Percentiles rank a stretch among this genome's conserved stretches.
These are phyloP conservation scores for Tetrapisispora taiwanensis DNA, from an alignment of 805 yeast species.

Conservation along the genomic window DNA sequence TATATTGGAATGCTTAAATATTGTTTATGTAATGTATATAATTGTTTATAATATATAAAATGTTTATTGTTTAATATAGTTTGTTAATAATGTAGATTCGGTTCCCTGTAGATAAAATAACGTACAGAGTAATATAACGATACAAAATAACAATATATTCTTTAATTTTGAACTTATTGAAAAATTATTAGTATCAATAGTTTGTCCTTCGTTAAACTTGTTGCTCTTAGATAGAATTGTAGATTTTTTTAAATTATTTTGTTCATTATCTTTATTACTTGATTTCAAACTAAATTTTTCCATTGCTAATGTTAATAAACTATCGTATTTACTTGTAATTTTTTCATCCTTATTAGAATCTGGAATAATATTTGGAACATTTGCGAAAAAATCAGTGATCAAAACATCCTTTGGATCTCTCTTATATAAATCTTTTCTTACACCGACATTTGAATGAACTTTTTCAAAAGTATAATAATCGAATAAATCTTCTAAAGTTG, in stretches of 20 bases:
- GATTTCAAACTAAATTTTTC: not conserved
- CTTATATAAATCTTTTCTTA: conserved; percentile 66
- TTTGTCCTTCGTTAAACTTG: not conserved
- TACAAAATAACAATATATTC: not conserved
- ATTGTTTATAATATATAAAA: not conserved
- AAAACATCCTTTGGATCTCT: conserved; percentile 53
- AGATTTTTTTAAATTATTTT: not conserved
- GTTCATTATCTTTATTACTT: not conserved
- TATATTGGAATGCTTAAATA: not conserved
- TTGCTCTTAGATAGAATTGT: not conserved
- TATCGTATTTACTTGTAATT: not conserved
- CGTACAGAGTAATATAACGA: not conserved
- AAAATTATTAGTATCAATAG: not conserved
- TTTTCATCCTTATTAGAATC: conserved; percentile 28
- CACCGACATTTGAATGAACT: conserved; percentile 90
- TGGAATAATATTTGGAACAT: conserved; percentile 69
- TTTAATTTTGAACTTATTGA: not conserved
- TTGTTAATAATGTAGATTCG: not conserved
- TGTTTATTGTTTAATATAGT: not conserved
- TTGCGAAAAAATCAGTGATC: conserved; percentile 91
- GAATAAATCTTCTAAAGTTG: conserved; percentile 74
- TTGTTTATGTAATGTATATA: not conserved
- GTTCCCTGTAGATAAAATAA: not conserved
- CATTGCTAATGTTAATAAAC: conserved; percentile 5
- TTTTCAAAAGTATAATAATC: conserved; percentile 75